These are phyloP conservation scores for Yarrowia sp. DNA, from an alignment of 805 yeast species.

Conservation along the genomic window DNA sequence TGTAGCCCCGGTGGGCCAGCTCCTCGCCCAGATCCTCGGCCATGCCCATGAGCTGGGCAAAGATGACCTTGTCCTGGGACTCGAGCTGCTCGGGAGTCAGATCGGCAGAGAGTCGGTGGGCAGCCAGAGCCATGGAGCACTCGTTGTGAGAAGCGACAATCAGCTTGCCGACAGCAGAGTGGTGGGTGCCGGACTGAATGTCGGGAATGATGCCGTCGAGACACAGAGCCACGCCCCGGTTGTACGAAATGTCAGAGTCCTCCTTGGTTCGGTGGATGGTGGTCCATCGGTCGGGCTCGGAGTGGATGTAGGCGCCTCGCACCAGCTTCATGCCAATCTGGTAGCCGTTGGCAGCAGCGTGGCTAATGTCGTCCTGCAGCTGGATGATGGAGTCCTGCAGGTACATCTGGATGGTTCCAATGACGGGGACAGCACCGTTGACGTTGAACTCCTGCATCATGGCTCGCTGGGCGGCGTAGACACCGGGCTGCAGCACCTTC, in stretches of 20 bases:
- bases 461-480: slow-evolving; percentile 81
- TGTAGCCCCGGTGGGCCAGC: slow-evolving; percentile 60
- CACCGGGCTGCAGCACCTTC: slow-evolving; percentile 83
- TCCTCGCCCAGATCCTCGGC: slow-evolving; percentile 84
- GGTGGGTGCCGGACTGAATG: slow-evolving; percentile 55
- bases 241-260: slow-evolving; percentile 76
- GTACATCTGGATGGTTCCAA: slow-evolving; percentile 93
- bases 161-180: slow-evolving; percentile 45
- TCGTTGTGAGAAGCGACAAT: slow-evolving; percentile 90
- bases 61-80: slow-evolving; percentile 48
- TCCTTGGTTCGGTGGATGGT: slow-evolving; percentile 73
- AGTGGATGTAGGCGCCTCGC: slow-evolving; percentile 92
- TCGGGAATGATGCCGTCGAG: slow-evolving; percentile 53
- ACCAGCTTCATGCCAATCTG: slow-evolving; percentile 84
- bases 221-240: slow-evolving; percentile 61
- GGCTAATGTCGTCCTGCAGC: slow-evolving; percentile 57
- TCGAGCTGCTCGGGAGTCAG: slow-evolving; percentile 24
- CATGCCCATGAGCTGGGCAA: slow-evolving; percentile 94
- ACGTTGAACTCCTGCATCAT: slow-evolving; percentile 72
- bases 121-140: slow-evolving; percentile 69
- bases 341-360: slow-evolving; percentile 60
- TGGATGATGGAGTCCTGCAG: slow-evolving; percentile 65
- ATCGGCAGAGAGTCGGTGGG: slow-evolving; percentile 47
- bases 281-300: slow-evolving; percentile 65
- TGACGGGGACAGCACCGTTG: slow-evolving; percentile 60